These are phyloP conservation scores for Hagleromyces aurorensis DNA, from an alignment of 805 yeast genomes.

Conservation along the genomic window DNA sequence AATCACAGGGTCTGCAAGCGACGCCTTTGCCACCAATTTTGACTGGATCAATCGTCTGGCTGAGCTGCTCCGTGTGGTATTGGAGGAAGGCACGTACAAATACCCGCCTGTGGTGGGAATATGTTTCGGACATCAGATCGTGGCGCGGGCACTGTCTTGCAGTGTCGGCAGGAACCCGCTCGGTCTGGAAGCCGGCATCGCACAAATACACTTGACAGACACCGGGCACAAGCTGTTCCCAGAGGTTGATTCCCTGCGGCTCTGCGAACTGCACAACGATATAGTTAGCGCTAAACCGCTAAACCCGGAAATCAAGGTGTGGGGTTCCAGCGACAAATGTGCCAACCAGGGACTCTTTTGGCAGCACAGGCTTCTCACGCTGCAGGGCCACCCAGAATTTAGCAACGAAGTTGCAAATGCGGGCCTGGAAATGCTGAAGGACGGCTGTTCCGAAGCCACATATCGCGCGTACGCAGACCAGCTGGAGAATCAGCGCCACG, in stretches of 20 bases:
- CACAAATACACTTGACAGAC: slow-evolving; percentile 40
- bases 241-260: slow-evolving; percentile 24
- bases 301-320: slow-evolving; percentile 28
- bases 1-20: slow-evolving; percentile 43
- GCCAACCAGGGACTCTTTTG: slow-evolving; percentile 59
- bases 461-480: slow-evolving; percentile 28
- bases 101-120: slow-evolving; percentile 54
- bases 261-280: slow-evolving; percentile 56
- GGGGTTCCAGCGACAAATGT: slow-evolving; percentile 52
- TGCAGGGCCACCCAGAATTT: slow-evolving; percentile 93
- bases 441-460: slow-evolving; percentile 8
- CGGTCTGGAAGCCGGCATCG: slow-evolving; percentile 72
- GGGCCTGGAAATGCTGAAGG: slow-evolving; percentile 5
- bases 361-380: slow-evolving; percentile 45
- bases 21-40: slow-evolving; percentile 33
- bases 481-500: slow-evolving; percentile 32
- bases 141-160: slow-evolving; percentile 59
- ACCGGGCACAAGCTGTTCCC: slow-evolving; percentile 20
- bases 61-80: slow-evolving; percentile 25
- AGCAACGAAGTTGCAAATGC: slow-evolving; percentile 27
- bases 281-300: slow-evolving; percentile 41
- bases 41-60: slow-evolving; percentile 38
- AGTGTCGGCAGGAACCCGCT: slow-evolving; percentile 45
- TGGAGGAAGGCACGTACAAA: slow-evolving; percentile 8
- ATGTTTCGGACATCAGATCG: slow-evolving; percentile 84